phyloP scores from a whole-genome alignment of 805 yeast genomes.

The Cyberlindnera saturnus region DNA sequence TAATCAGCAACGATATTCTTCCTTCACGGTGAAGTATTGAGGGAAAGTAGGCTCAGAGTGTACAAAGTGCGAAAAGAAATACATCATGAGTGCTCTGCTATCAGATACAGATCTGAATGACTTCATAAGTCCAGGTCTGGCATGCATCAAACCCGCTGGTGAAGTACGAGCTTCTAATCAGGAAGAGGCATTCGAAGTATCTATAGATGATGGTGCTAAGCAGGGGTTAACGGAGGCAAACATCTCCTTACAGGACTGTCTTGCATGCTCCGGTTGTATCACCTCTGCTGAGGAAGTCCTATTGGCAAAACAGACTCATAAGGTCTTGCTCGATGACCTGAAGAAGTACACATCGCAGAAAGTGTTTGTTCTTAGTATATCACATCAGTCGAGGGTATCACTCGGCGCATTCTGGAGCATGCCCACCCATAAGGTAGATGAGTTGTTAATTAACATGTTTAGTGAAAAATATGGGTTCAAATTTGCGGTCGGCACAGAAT shows the following conservation, averaged over 20 bases:
- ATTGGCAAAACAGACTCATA: constrained; percentile 85
- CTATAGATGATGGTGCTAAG: constrained; percentile 46
- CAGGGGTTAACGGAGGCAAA: constrained; percentile 64
- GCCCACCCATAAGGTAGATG: constrained; percentile 52
- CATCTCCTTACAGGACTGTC: constrained; percentile 84
- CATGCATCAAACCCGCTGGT: constrained; percentile 85
- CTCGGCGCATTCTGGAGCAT: constrained; percentile 62
- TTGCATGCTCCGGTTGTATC: constrained; percentile 96
- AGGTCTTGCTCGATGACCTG: constrained; percentile 61
- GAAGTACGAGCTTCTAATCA: constrained; percentile 25
- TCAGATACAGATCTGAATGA: constrained; percentile 91
- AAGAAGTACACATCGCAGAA: constrained; percentile 29
- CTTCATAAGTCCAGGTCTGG: constrained; percentile 89
- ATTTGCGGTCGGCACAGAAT: constrained; percentile 77
- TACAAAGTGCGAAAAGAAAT: not conserved
- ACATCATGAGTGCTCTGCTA: constrained; percentile 73
- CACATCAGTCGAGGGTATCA: constrained; percentile 84
- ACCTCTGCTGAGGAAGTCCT: constrained; percentile 96
- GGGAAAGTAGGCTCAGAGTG: not conserved
- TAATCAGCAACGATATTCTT: not conserved
- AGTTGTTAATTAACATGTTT: constrained; percentile 52
- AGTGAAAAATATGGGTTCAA: constrained; percentile 56
- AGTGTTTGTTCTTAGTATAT: constrained; percentile 65
- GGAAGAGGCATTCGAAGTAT: constrained; percentile 60
- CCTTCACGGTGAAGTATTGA: not conserved